A percentile compares a stretch with the other conserved stretches of the same genome.
Conservation (phyloP, 768 basidiomycete species). For the Agrocybe pediades region DNA sequence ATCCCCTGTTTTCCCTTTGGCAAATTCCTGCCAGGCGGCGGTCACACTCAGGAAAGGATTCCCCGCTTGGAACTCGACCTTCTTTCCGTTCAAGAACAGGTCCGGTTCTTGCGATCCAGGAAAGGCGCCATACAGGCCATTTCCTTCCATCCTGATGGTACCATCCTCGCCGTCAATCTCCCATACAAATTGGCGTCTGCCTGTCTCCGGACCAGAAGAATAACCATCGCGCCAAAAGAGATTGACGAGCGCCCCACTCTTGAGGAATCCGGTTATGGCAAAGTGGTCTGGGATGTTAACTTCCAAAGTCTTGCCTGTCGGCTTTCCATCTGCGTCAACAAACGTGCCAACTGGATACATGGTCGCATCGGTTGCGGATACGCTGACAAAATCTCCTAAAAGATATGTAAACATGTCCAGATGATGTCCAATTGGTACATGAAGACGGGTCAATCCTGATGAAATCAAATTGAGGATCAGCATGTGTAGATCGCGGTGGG, state of each 20-base stretch:
- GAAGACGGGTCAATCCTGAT: background rate
- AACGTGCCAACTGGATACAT: constrained; percentile 28
- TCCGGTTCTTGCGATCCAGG: constrained; percentile 6
- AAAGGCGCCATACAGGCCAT: background rate
- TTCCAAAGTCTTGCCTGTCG: constrained; percentile 24
- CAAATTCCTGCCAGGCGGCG: background rate
- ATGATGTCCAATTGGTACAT: constrained; percentile 24
- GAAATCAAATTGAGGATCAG: background rate
- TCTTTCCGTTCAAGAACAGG: constrained; percentile 21
- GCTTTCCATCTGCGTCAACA: constrained; percentile 24
- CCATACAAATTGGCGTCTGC: constrained; percentile 29
- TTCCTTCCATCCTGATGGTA: constrained; percentile 16
- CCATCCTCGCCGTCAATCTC: constrained; percentile 36
- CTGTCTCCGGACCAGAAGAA: constrained; percentile 14
- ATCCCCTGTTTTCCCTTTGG: background rate
- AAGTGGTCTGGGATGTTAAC: constrained; percentile 25
- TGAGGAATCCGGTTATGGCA: constrained; percentile 29
- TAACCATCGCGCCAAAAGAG: constrained; percentile 28
- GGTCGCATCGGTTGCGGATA: constrained; percentile 26
- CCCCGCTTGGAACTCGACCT: background rate
- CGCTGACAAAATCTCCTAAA: constrained; percentile 32
- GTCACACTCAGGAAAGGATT: background rate
- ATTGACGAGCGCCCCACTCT: constrained; percentile 29
- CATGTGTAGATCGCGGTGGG: too few species aligned
- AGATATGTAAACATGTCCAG: constrained; percentile 28